Percentiles rank a stretch among this genome's conserved stretches.
These are phyloP conservation scores for Fonsecaea erecta DNA, from an alignment of 2,329 filamentous ascomycete genomes.

Conservation along the genomic window DNA sequence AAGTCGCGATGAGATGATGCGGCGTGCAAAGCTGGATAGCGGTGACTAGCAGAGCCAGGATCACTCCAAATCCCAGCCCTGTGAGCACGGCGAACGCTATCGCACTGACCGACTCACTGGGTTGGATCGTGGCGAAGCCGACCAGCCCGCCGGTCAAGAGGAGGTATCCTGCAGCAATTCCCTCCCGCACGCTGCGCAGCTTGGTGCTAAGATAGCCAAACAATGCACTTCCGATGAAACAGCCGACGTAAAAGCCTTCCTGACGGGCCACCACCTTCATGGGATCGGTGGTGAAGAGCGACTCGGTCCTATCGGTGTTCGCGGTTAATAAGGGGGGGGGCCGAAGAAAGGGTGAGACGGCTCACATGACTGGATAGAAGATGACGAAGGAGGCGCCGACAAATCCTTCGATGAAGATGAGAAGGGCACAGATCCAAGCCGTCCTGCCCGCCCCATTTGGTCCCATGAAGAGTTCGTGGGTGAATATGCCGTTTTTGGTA, in stretches of 20 bases:
- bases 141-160: slow-evolving; percentile 8
- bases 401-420: slow-evolving; percentile 24
- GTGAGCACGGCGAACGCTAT: slow-evolving; percentile 13
- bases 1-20: slow-evolving; percentile 20
- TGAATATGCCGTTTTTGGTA: slow-evolving; percentile 25
- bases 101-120: not conserved
- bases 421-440: slow-evolving; percentile 15
- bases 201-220: slow-evolving; percentile 1
- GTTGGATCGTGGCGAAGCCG: slow-evolving; percentile 20
- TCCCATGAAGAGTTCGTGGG: slow-evolving; percentile 11
- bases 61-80: slow-evolving; percentile 15
- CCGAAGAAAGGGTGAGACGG: not conserved
- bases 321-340: not conserved
- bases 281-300: slow-evolving; percentile 10
- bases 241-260: not conserved
- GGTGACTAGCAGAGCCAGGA: slow-evolving; percentile 15
- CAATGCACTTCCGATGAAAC: not conserved
- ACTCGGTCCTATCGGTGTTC: not conserved
- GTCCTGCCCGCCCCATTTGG: too few species aligned
- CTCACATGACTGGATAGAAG: slow-evolving; percentile 30
- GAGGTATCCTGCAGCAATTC: slow-evolving; percentile 11
- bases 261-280: slow-evolving; percentile 4
- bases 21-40: slow-evolving; percentile 19
- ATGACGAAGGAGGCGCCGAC: slow-evolving; percentile 8
- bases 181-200: slow-evolving; percentile 9